Conservation (phyloP, 495 filamentous ascomycete genomes). For the Penicillium cosmopolitanum region DNA sequence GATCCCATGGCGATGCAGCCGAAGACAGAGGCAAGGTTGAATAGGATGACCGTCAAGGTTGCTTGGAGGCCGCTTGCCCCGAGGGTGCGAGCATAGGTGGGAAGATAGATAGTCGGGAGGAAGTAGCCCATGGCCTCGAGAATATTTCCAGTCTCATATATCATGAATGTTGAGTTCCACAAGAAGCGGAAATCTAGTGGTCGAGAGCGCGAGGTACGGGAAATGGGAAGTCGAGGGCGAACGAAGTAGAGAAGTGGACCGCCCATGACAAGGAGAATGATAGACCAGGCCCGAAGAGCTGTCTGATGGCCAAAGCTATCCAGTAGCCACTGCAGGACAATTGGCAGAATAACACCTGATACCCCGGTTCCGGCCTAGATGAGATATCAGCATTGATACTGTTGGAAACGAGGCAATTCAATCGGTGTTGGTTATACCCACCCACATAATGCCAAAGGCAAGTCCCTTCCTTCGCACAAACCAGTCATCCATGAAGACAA, state of each 20-base stretch:
- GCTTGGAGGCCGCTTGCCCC: slow-evolving; percentile 37
- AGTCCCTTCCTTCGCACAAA: slow-evolving; percentile 52
- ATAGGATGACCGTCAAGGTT: slow-evolving; percentile 50
- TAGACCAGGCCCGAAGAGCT: slow-evolving; percentile 52
- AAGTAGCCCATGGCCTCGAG: slow-evolving; percentile 64
- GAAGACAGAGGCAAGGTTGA: slow-evolving; percentile 57
- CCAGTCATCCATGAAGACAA: slow-evolving; percentile 59
- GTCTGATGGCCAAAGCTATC: slow-evolving; percentile 54
- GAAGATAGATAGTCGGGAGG: slow-evolving; percentile 62
- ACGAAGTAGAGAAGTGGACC: slow-evolving; percentile 57
- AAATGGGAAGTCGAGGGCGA: slow-evolving; percentile 54
- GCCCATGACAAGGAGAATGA: slow-evolving; percentile 47
- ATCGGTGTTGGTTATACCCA: slow-evolving; percentile 9
- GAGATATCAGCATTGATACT: not conserved
- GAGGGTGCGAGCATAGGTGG: slow-evolving; percentile 55
- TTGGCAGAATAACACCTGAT: slow-evolving; percentile 49
- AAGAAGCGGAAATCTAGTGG: slow-evolving; percentile 50
- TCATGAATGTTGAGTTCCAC: slow-evolving; percentile 45
- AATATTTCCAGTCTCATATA: slow-evolving; percentile 57
- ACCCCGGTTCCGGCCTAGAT: slow-evolving; percentile 45
- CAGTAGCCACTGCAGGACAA: slow-evolving; percentile 55
- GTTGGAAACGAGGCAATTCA: not conserved
- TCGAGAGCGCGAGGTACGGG: slow-evolving; percentile 19
- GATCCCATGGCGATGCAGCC: slow-evolving; percentile 60
- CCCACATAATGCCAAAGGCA: slow-evolving; percentile 56